Percentiles rank a stretch among this genome's conserved stretches.
Evolutionary conservation across 352 stramenopile genomes (phyloP).

Genomic region (Pythium chondricola): DNA sequence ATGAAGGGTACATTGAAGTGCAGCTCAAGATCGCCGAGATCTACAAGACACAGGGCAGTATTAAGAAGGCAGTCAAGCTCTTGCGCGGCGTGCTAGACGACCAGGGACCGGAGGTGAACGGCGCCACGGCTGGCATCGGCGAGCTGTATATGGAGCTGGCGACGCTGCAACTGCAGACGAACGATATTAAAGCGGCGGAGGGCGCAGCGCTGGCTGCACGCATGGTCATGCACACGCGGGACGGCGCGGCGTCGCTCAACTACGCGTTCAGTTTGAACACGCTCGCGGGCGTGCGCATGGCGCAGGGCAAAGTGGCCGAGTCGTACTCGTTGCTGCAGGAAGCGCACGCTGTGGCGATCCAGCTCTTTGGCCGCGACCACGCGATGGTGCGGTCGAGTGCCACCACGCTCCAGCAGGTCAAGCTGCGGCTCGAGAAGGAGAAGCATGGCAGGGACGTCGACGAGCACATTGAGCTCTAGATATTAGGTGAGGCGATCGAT

Average conservation of each 20-base stretch:
- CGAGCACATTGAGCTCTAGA: slow-evolving; percentile 15
- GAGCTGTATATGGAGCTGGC: slow-evolving; percentile 81
- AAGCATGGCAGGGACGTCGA: slow-evolving; percentile 2
- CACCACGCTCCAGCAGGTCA: slow-evolving; percentile 60
- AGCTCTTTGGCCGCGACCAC: slow-evolving; percentile 53
- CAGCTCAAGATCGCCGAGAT: slow-evolving; percentile 57
- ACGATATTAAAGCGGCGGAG: slow-evolving; percentile 25
- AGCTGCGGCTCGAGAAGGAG: slow-evolving; percentile 35
- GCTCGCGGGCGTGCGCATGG: slow-evolving; percentile 72
- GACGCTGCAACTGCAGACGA: slow-evolving; percentile 14
- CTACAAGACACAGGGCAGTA: slow-evolving; percentile 63
- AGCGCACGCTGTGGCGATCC: slow-evolving; percentile 63
- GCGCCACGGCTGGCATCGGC: slow-evolving; percentile 54
- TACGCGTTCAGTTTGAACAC: slow-evolving; percentile 82
- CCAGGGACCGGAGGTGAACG: slow-evolving; percentile 52
- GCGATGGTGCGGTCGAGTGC: slow-evolving; percentile 53
- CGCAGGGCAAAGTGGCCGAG: slow-evolving; percentile 44
- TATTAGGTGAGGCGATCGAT: no score
- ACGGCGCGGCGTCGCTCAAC: slow-evolving; percentile 54
- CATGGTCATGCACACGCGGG: slow-evolving; percentile 50
- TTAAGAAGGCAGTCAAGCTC: slow-evolving; percentile 41
- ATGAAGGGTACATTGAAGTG: slow-evolving; percentile 75
- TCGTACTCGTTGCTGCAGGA: slow-evolving; percentile 56
- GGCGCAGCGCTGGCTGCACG: slow-evolving; percentile 33
- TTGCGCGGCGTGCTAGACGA: slow-evolving; percentile 49